Evolutionary conservation across 1,284 basidiomycete genomes (phyloP).

Genomic region (Hypsizygus ulmarius): DNA sequence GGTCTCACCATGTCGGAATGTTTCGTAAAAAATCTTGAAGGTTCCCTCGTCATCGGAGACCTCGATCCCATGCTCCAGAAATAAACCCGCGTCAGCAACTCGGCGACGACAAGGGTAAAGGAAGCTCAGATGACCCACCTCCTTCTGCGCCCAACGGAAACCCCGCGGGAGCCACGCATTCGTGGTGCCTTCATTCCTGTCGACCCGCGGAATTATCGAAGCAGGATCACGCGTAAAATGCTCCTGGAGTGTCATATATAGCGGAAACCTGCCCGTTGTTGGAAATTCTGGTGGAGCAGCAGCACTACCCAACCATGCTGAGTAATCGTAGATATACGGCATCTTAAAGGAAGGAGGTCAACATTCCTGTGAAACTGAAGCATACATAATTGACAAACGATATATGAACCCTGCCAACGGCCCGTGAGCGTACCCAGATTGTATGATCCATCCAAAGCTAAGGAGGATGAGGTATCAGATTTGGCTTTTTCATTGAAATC

Average conservation of each 20-base stretch:
- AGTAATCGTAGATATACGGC: constrained; percentile 34
- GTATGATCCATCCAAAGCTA: constrained; percentile 31
- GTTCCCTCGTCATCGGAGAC: constrained; percentile 34
- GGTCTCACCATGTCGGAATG: constrained; percentile 23
- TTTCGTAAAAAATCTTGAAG: constrained; percentile 37
- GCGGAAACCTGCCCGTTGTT: constrained; percentile 36
- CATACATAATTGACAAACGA: constrained; percentile 30
- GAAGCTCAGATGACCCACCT: constrained; percentile 27
- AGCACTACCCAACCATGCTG: constrained; percentile 30
- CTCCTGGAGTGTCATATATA: constrained; percentile 46
- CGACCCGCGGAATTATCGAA: constrained; percentile 24
- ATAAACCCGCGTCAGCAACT: constrained; percentile 3
- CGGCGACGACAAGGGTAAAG: not conserved
- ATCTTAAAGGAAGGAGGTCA: constrained; percentile 25
- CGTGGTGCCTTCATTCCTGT: constrained; percentile 25
- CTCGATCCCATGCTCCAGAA: constrained; percentile 40
- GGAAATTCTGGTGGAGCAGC: constrained; percentile 33
- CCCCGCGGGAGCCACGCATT: constrained; percentile 48
- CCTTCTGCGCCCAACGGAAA: constrained; percentile 31
- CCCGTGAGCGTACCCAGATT: constrained; percentile 42
- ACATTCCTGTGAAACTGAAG: not conserved
- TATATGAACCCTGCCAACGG: constrained; percentile 44
- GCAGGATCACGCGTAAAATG: constrained; percentile 35
- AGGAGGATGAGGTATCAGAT: constrained; percentile 5
- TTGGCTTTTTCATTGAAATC: constrained; percentile 16